These are phyloP conservation scores for Acacia melanoxylon DNA, from an alignment of 306 rosid species.

Conservation along the genomic window DNA sequence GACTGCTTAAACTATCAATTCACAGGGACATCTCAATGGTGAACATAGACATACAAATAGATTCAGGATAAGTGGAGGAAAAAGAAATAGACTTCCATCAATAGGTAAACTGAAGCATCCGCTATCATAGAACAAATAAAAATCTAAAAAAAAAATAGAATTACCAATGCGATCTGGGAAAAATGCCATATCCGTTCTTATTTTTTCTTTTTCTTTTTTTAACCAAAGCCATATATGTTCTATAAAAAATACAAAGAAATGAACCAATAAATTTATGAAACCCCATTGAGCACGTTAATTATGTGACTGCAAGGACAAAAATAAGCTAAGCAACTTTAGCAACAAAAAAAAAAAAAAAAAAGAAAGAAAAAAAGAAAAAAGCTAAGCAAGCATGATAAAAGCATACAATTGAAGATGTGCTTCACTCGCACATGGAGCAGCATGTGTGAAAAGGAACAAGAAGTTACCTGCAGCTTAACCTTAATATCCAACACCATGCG, in stretches of 20 bases:
- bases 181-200: not conserved
- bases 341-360: no score
- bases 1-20: not conserved
- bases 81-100: not conserved
- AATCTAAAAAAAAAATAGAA: not conserved
- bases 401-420: not conserved
- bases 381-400: not conserved
- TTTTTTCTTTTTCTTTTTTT: no score
- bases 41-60: not conserved
- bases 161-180: not conserved
- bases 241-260: not conserved
- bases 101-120: not conserved
- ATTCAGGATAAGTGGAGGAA: not conserved
- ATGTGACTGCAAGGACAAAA: not conserved
- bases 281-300: not conserved
- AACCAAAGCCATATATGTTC: not conserved
- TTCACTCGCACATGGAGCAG: not conserved
- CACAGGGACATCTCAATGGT: not conserved
- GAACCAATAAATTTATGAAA: not conserved
- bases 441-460: constrained; percentile 22
- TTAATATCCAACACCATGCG: constrained; percentile 96
- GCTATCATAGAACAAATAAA: not conserved
- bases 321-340: not conserved
- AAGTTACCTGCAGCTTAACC: constrained; percentile 92
- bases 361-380: no score